A percentile compares a stretch with the other conserved stretches of the same genome.
These are phyloP conservation scores for Fusarium incarnatum DNA, from an alignment of 2,329 filamentous ascomycete species.

Conservation along the genomic window DNA sequence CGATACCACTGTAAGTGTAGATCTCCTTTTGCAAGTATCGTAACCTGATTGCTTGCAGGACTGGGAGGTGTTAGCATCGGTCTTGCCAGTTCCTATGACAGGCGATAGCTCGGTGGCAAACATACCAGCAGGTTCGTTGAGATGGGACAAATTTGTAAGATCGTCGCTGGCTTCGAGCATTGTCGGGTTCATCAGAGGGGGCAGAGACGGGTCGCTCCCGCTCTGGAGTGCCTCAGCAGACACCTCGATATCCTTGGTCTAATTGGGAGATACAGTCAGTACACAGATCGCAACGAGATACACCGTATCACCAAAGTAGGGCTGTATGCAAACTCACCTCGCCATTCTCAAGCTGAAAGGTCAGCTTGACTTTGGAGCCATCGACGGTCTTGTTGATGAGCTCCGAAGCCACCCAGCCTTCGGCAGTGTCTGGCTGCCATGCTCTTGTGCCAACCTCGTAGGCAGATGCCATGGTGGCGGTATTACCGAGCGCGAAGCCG, in stretches of 20 bases:
- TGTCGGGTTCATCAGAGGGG: constrained; percentile 96
- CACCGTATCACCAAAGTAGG: neutral
- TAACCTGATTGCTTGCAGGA: constrained; percentile 95
- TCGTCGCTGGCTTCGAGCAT: constrained; percentile 99
- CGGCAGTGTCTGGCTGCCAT: constrained; percentile 95
- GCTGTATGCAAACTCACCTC: constrained; percentile 69
- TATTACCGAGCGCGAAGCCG: constrained; percentile 45
- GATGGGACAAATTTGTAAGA: constrained; percentile 94
- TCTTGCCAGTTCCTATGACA: constrained; percentile 1
- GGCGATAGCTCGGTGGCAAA: neutral
- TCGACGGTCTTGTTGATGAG: constrained; percentile 85
- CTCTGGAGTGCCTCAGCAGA: constrained; percentile 80
- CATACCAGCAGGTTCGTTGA: constrained; percentile 96
- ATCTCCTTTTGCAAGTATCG: constrained; percentile 99
- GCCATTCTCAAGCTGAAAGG: constrained; percentile 92
- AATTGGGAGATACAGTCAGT: constrained; percentile 26
- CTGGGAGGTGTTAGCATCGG: constrained; percentile 60
- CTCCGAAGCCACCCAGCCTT: constrained; percentile 98
- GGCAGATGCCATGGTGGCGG: constrained; percentile 81
- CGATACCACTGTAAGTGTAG: constrained; percentile 99
- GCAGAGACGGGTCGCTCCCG: constrained; percentile 81
- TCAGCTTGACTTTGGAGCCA: constrained; percentile 86
- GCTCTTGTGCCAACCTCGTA: constrained; percentile 97
- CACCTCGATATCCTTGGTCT: constrained; percentile 82
- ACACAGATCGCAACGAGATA: neutral